phyloP scores from a whole-genome alignment of 2,329 filamentous ascomycete species.

The Rutstroemia sydowiana region DNA sequence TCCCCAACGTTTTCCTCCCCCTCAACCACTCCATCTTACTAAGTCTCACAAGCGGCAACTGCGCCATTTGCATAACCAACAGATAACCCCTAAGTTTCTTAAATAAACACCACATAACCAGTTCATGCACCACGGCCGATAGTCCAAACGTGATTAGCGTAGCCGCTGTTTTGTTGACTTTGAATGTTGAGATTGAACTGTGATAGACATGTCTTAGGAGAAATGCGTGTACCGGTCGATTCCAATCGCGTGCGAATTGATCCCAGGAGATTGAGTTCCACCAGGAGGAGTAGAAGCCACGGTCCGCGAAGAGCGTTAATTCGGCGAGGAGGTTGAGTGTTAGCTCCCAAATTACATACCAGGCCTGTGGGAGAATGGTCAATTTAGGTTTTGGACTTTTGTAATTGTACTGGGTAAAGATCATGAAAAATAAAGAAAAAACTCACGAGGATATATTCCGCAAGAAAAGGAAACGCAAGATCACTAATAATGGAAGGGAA shows the following conservation, averaged over 20 bases:
- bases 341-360: constrained; percentile 77
- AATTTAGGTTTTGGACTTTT: not conserved
- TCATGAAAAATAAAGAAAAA: not conserved
- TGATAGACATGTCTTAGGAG: constrained; percentile 73
- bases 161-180: constrained; percentile 61
- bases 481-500: constrained; percentile 73
- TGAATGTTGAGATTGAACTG: constrained; percentile 65
- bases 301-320: constrained; percentile 68
- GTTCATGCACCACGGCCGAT: constrained; percentile 29
- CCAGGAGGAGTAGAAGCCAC: constrained; percentile 62
- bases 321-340: constrained; percentile 71
- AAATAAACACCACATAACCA: constrained; percentile 60
- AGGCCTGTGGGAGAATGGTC: constrained; percentile 40
- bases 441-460: constrained; percentile 55
- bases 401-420: too few species aligned
- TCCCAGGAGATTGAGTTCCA: constrained; percentile 63
- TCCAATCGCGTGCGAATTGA: constrained; percentile 76
- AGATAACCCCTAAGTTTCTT: constrained; percentile 70
- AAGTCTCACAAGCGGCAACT: constrained; percentile 62
- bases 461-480: constrained; percentile 69
- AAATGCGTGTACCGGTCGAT: constrained; percentile 68
- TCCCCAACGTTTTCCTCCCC: constrained; percentile 56
- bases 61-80: constrained; percentile 63
- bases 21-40: constrained; percentile 61
- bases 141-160: constrained; percentile 38